A percentile compares a stretch with the other conserved stretches of the same genome.
Conservation (phyloP, 1,139 yeast genomes). For the Candida buenavistaensis region DNA sequence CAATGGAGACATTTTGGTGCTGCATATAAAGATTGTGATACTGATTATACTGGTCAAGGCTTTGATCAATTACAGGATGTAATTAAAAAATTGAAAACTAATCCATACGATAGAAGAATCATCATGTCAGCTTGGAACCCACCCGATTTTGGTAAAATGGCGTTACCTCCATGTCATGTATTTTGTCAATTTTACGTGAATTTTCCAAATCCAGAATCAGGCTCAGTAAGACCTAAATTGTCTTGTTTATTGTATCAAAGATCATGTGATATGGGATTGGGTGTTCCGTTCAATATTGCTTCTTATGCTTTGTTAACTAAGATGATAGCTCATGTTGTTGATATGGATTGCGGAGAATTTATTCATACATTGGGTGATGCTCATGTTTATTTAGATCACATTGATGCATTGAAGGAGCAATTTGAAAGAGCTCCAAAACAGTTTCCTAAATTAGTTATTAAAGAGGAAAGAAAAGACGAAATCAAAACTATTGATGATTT, state of each 20-base stretch:
- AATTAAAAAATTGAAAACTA: conserved; percentile 74
- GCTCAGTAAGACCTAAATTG: conserved; percentile 58
- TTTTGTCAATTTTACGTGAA: conserved; percentile 93
- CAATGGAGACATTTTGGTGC: conserved; percentile 99
- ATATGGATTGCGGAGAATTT: conserved; percentile 92
- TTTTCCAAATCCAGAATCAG: conserved; percentile 52
- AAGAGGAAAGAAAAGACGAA: conserved; percentile 46
- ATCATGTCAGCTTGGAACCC: conserved; percentile 99
- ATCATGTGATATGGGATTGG: conserved; percentile 99
- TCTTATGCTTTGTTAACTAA: conserved; percentile 88
- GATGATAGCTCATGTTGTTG: conserved; percentile 95
- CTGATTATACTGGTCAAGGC: conserved; percentile 86
- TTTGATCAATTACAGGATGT: conserved; percentile 85
- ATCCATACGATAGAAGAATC: conserved; percentile 92
- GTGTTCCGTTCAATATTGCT: conserved; percentile 97
- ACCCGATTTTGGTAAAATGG: conserved; percentile 90
- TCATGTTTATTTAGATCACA: conserved; percentile 89
- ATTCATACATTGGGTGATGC: conserved; percentile 97
- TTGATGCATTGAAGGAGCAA: conserved; percentile 85
- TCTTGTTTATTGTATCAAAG: conserved; percentile 92
- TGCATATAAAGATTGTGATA: conserved; percentile 76
- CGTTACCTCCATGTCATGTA: conserved; percentile 97
- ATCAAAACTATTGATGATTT: conserved; percentile 82
- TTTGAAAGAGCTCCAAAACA: conserved; percentile 67
- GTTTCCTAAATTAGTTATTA: conserved; percentile 78